Percentiles rank a stretch among this genome's conserved stretches.
phyloP scores from a whole-genome alignment of 202 grass and related monocot species.

The Schoenoplectus triqueter region DNA sequence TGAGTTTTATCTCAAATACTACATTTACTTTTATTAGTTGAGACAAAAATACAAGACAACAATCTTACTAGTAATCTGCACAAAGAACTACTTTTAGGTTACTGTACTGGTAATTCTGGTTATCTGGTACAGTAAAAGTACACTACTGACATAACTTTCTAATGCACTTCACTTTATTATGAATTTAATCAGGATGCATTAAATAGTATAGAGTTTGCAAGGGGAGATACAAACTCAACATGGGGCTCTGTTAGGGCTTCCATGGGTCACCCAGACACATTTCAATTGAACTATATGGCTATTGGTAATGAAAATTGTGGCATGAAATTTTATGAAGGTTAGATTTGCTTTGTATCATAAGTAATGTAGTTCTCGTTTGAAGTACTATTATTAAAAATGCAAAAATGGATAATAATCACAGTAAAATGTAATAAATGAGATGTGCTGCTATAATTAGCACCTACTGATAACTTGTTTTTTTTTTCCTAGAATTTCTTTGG shows the following conservation, averaged over 20 bases:
- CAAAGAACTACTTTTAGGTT: background rate
- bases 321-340: conserved; percentile 85
- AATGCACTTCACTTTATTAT: conserved; percentile 34
- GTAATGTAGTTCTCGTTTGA: conserved; percentile 15
- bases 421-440: background rate
- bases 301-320: conserved; percentile 93
- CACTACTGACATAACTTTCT: background rate
- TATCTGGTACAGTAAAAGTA: background rate
- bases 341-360: conserved; percentile 32
- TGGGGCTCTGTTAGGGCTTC: conserved; percentile 80
- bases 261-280: conserved; percentile 83
- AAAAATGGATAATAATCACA: background rate
- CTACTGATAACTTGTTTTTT: conserved; percentile 19
- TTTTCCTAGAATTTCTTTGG: background rate
- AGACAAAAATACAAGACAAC: conserved; percentile 3
- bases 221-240: conserved; percentile 57
- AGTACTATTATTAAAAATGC: conserved; percentile 17
- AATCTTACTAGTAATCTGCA: background rate
- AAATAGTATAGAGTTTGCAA: conserved; percentile 91
- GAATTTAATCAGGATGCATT: conserved; percentile 65
- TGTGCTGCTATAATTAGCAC: background rate
- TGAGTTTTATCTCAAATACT: conserved; percentile 14
- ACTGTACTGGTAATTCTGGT: background rate
- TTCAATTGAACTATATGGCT: conserved; percentile 84
- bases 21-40: conserved; percentile 19